Conservation (phyloP, 2,329 filamentous ascomycete species). For the Arthrinium phaeospermum region DNA sequence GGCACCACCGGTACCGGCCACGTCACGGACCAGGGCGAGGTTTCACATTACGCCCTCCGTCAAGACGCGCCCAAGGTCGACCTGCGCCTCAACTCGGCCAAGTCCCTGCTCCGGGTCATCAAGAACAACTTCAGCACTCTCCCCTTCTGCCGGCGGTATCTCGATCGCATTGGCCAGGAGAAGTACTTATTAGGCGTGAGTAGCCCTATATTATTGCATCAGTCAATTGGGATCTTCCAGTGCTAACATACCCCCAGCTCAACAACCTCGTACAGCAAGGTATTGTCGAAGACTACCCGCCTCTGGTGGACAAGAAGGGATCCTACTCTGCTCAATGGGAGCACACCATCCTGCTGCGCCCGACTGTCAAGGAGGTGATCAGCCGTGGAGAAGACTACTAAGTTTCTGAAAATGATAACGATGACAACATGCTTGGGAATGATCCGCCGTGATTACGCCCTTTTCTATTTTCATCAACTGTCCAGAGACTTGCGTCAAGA, state of each 20-base stretch:
- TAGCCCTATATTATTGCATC: slow-evolving; percentile 19
- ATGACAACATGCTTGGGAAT: neutral
- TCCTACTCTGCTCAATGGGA: slow-evolving; percentile 95
- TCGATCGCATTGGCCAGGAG: slow-evolving; percentile 89
- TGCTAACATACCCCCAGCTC: slow-evolving; percentile 58
- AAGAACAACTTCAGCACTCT: slow-evolving; percentile 96
- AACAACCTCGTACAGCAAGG: slow-evolving; percentile 84
- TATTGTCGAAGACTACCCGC: slow-evolving; percentile 90
- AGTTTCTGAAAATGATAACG: neutral
- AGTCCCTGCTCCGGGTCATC: slow-evolving; percentile 84
- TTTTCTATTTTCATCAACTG: too few species aligned
- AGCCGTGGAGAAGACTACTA: slow-evolving; percentile 87
- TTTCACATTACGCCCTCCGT: slow-evolving; percentile 84
- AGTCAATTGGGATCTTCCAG: neutral
- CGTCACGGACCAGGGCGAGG: slow-evolving; percentile 86
- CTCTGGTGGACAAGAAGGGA: slow-evolving; percentile 88
- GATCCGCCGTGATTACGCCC: neutral
- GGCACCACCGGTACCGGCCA: slow-evolving; percentile 91
- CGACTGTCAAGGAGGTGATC: slow-evolving; percentile 85
- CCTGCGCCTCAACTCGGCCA: slow-evolving; percentile 80
- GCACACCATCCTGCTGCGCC: slow-evolving; percentile 81
- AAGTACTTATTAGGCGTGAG: slow-evolving; percentile 89
- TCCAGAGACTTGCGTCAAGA: neutral
- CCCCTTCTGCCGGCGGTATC: slow-evolving; percentile 87
- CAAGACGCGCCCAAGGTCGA: slow-evolving; percentile 76